Base-by-base conservation (phyloP, 2,329 filamentous ascomycete species). In the Alternaria sp. region DNA sequence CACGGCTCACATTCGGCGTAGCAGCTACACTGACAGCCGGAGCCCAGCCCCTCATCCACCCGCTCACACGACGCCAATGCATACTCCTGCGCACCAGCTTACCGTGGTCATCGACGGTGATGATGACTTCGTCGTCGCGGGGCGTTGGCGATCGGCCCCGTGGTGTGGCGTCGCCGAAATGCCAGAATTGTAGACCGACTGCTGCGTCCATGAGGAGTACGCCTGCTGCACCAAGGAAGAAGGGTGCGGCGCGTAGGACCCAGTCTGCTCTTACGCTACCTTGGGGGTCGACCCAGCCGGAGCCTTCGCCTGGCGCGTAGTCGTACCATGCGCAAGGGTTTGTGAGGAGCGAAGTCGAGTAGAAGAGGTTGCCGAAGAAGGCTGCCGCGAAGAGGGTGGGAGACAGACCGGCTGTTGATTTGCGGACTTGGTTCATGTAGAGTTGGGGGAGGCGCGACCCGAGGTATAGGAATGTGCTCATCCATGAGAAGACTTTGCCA, bases 331-430 rank as follows among this genome's bases (percentile, higher is more conserved):
- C 88, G 65, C 86, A 86, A 2, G 89, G 89, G 72, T 90, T 91
- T 3, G 88, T 85, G 32, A 89, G 76, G 5, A 91, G 79, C 0
- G 88, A 89, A 26, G 81, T 77, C 10, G 87, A 89, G 80, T 91
- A 91, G 81, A 90, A 90, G 45, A 90, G 79, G 71, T 91, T 91
- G 3, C 89, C 89, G 70, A 86, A 86, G 74, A 91, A 91, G 4
- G 89, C 89, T 6, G 89, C 89, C 43, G 86, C 81, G 79, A 91
- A 91, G 52, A 91, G 84, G 0, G 87, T 79, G 0, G 88, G 88
- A 0, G 85, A 88, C 9, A 91, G 84, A 4, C 89, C 89, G 1
- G 88, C 83, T 11, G 89, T 90, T 46, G 87, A 89, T 72, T 87
- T 86, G 52, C 88, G 87, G 54, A 81, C 71, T 73, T 87, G 86